Evolutionary conservation across 495 filamentous ascomycete genomes (phyloP).

Genomic region (Amphirosellinia nigrospora): DNA sequence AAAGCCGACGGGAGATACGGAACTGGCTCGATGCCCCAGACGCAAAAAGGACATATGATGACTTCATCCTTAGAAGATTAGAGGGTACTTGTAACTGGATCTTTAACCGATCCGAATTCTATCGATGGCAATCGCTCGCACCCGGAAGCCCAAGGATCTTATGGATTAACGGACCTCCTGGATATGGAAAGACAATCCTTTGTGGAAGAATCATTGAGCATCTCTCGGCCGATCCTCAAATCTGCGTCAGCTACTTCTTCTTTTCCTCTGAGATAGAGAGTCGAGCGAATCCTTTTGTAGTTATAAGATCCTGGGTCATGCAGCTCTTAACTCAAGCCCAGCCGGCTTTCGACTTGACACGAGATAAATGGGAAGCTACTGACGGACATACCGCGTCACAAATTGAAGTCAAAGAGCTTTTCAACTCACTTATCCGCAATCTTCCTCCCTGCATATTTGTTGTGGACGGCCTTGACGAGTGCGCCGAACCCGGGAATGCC

Average conservation of each 20-base stretch:
- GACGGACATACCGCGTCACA: conserved; percentile 25
- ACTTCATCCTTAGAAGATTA: conserved; percentile 29
- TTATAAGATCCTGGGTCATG: conserved; percentile 39
- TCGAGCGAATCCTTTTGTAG: conserved; percentile 29
- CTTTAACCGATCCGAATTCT: conserved; percentile 27
- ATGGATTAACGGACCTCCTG: conserved; percentile 40
- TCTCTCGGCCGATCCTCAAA: conserved; percentile 17
- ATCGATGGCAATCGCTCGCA: conserved; percentile 25
- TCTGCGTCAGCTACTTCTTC: conserved; percentile 36
- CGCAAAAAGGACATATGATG: conserved; percentile 19
- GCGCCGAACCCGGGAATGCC: conserved; percentile 17
- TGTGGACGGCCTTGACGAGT: conserved; percentile 43
- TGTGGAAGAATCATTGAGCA: conserved; percentile 35
- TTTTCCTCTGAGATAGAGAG: conserved; percentile 34
- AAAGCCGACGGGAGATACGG: not conserved
- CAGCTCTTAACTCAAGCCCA: conserved; percentile 29
- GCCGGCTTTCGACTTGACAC: conserved; percentile 26
- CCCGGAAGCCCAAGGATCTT: conserved; percentile 27
- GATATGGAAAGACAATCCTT: conserved; percentile 42
- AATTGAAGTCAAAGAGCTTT: conserved; percentile 27
- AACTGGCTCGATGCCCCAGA: conserved; percentile 1
- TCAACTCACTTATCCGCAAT: conserved; percentile 27
- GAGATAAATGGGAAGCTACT: conserved; percentile 6
- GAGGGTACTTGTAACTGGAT: conserved; percentile 40
- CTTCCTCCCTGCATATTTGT: conserved; percentile 34